Conservation (phyloP, 495 filamentous ascomycete species). For the Viridothelium virens region DNA sequence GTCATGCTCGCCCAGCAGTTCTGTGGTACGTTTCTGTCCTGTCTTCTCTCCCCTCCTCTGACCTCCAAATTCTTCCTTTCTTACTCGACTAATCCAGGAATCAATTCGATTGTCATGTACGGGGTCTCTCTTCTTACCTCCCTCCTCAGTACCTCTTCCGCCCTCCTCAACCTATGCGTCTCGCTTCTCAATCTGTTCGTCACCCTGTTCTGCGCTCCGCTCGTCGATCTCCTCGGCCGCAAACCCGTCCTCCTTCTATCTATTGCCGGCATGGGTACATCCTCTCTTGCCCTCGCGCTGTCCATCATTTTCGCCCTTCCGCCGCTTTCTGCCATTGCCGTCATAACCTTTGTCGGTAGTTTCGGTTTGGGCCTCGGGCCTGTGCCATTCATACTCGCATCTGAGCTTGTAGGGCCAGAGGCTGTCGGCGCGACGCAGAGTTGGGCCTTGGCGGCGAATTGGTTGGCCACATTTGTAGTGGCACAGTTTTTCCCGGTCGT, state of each 20-base stretch:
- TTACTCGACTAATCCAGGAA: constrained; percentile 49
- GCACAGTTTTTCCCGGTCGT: constrained; percentile 88
- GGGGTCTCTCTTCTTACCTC: constrained; percentile 76
- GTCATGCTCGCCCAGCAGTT: constrained; percentile 93
- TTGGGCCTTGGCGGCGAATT: constrained; percentile 77
- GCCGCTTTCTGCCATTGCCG: constrained; percentile 67
- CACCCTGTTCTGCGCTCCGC: constrained; percentile 68
- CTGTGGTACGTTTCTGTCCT: constrained; percentile 28
- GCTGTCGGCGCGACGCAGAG: constrained; percentile 85
- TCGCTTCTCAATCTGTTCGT: constrained; percentile 78
- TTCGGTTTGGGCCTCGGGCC: constrained; percentile 92
- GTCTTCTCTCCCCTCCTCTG: neutral
- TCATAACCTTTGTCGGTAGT: constrained; percentile 74
- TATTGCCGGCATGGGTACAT: constrained; percentile 73
- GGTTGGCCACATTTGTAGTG: constrained; percentile 83
- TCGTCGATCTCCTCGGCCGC: constrained; percentile 79
- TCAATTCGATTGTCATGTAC: constrained; percentile 98
- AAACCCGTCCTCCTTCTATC: constrained; percentile 73
- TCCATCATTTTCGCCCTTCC: constrained; percentile 63
- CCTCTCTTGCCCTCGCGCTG: constrained; percentile 63
- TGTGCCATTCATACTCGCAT: constrained; percentile 86
- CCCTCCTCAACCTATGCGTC: constrained; percentile 72
- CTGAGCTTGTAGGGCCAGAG: constrained; percentile 78
- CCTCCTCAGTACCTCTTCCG: constrained; percentile 68
- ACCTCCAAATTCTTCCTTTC: neutral